Base-by-base conservation (phyloP, 1,284 basidiomycete genomes). In the Leccinum subrobustum region DNA sequence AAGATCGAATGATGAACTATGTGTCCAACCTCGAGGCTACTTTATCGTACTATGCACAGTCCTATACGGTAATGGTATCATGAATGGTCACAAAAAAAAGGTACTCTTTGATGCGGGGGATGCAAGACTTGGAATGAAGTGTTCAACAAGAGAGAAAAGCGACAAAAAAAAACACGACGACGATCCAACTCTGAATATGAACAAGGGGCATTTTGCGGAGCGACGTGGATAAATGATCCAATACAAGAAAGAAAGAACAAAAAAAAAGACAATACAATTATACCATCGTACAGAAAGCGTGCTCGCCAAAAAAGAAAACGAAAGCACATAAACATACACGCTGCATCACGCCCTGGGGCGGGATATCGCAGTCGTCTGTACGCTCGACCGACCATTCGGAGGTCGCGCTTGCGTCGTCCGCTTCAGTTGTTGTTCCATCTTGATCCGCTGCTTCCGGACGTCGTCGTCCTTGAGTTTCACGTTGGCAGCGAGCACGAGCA, bases 401-500 rank as follows among this genome's bases (percentile, higher is more conserved):
- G 69, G 63, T 25, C 79, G 77, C 3, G 66, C 65, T 58, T 83
- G 83, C 16, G 81, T 83, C 67, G 86, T 84, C 44, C 82, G 78
- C 68, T 86, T 88, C 20, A 85, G 76, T 62, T 85, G 83, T 18
- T 83, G 82, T 66, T 89, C 86, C 77, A 91, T 83, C 71, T 92
- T 92, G 44, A 81, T 71, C 2, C 90, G 82, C 67, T 89, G 85
- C 71, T 93, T 93, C 29, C 85, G 81, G 31, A 95, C 68, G 63
- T 93, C 91, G 60, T 93, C 92, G 65, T 95, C 93, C 70, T 90
- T 93, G 59, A 95, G 74, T 73, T 90, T 93, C 67, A 89, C 78
- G 4, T 83, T 79, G 20, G 83, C 76, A 0, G 85, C 83, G 7
- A 88, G 80, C 16, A 83, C 77, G 37, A 94, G 74, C 64, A 95